Conservation (phyloP, 257 asterid species). For the Solanum chilense region DNA sequence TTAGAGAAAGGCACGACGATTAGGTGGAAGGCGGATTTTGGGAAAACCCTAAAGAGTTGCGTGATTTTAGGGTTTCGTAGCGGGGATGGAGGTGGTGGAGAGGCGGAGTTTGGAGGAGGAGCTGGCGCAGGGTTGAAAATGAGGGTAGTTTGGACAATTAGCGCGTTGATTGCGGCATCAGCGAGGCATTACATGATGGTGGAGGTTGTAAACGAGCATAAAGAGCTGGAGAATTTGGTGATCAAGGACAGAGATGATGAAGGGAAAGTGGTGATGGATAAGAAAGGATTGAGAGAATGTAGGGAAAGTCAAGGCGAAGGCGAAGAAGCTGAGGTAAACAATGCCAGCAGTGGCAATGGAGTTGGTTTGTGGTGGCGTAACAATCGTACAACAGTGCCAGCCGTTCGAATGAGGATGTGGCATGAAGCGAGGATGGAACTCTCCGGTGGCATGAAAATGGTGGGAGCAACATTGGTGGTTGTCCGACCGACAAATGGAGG, state of each 20-base stretch:
- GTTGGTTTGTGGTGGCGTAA: constrained; percentile 44
- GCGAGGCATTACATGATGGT: constrained; percentile 51
- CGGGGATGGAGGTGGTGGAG: constrained; percentile 1
- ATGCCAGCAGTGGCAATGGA: background rate
- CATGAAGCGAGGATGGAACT: constrained; percentile 40
- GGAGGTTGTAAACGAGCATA: constrained; percentile 42
- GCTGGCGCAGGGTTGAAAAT: constrained; percentile 23
- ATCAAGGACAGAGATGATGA: constrained; percentile 42
- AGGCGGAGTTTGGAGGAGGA: constrained; percentile 16
- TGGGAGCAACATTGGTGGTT: constrained; percentile 55
- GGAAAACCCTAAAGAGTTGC: constrained; percentile 38
- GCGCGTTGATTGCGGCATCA: constrained; percentile 56
- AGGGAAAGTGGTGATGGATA: constrained; percentile 40
- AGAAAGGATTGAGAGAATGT: constrained; percentile 36
- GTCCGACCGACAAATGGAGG: constrained; percentile 26
- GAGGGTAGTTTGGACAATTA: constrained; percentile 65
- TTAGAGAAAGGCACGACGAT: constrained; percentile 37
- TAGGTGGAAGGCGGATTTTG: constrained; percentile 49
- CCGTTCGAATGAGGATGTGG: constrained; percentile 55
- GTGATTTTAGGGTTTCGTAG: constrained; percentile 39
- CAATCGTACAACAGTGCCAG: constrained; percentile 49
- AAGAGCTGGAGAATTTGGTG: constrained; percentile 19
- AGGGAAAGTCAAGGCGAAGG: constrained; percentile 9
- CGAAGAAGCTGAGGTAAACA: constrained; percentile 10
- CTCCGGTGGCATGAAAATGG: constrained; percentile 27